These are phyloP conservation scores for Russula compacta DNA, from an alignment of 768 basidiomycete species.

Conservation along the genomic window DNA sequence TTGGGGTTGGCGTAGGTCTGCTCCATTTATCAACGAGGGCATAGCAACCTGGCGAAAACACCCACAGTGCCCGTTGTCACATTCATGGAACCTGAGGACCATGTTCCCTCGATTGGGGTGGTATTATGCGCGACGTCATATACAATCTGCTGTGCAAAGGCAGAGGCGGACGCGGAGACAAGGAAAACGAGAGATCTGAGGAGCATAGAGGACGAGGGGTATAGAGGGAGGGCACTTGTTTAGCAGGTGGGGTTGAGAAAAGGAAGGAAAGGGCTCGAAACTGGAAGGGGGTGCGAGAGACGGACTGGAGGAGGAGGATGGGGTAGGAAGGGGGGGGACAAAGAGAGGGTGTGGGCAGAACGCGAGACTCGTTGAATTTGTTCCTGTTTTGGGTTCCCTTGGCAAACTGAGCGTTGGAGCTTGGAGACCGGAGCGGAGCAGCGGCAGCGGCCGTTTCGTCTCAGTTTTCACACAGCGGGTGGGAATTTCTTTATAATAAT, in stretches of 20 bases:
- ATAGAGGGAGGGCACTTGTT: neutral
- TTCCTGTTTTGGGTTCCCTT: slow-evolving; percentile 16
- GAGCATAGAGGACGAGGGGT: neutral
- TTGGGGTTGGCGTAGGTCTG: slow-evolving; percentile 82
- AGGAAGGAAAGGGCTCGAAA: neutral
- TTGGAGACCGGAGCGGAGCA: no score
- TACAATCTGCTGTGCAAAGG: slow-evolving; percentile 25
- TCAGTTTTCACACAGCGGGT: no score
- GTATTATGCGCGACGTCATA: slow-evolving; percentile 50
- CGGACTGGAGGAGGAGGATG: slow-evolving; percentile 6
- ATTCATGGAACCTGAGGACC: slow-evolving; percentile 69
- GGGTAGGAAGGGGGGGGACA: slow-evolving; percentile 19
- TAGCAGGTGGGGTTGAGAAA: neutral
- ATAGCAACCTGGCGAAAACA: slow-evolving; percentile 20
- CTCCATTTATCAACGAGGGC: neutral
- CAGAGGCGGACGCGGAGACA: slow-evolving; percentile 19
- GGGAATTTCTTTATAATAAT: no score
- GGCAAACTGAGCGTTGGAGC: neutral
- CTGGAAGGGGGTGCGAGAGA: neutral
- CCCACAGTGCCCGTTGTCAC: slow-evolving; percentile 80
- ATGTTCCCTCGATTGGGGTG: slow-evolving; percentile 69
- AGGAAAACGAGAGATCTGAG: slow-evolving; percentile 18
- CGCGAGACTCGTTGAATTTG: slow-evolving; percentile 11
- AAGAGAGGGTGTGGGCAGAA: slow-evolving; percentile 11
- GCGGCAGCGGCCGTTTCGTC: no score